phyloP scores from a whole-genome alignment of 1,284 basidiomycete genomes.

The Ganoderma multipileum region DNA sequence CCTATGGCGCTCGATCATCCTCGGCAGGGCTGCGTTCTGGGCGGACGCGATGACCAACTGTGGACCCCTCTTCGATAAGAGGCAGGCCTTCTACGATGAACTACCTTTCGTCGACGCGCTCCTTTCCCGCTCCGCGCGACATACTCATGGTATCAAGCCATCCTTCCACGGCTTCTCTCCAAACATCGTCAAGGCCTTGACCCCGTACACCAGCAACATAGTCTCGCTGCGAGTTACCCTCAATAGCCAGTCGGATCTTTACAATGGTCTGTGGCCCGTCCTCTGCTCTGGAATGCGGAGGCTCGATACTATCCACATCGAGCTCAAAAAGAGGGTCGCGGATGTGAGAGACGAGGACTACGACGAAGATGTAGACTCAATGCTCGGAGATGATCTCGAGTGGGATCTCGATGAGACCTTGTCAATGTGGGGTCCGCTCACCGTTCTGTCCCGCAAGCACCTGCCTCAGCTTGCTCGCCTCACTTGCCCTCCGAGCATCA shows the following conservation, averaged over 20 bases:
- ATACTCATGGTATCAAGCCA: neutral
- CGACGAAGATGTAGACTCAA: neutral
- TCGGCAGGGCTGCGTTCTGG: neutral
- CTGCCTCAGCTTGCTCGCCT: neutral
- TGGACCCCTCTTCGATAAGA: neutral
- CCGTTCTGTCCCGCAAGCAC: neutral
- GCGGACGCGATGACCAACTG: neutral
- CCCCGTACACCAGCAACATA: neutral
- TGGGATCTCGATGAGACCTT: neutral
- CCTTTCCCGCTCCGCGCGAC: neutral
- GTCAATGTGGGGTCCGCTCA: neutral
- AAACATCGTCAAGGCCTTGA: neutral
- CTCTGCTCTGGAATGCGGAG: neutral
- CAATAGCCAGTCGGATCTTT: neutral
- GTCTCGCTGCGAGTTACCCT: neutral
- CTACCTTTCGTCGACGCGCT: neutral
- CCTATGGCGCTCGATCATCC: slow-evolving; percentile 1
- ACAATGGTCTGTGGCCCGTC: neutral
- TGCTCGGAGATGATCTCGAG: neutral
- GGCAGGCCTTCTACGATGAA: neutral
- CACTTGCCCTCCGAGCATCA: neutral
- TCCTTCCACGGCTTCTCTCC: neutral
- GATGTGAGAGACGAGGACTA: neutral
- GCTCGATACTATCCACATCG: neutral
- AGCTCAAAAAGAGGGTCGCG: neutral